Conservation (phyloP, 768 basidiomycete species). For the Suillus discolor region DNA sequence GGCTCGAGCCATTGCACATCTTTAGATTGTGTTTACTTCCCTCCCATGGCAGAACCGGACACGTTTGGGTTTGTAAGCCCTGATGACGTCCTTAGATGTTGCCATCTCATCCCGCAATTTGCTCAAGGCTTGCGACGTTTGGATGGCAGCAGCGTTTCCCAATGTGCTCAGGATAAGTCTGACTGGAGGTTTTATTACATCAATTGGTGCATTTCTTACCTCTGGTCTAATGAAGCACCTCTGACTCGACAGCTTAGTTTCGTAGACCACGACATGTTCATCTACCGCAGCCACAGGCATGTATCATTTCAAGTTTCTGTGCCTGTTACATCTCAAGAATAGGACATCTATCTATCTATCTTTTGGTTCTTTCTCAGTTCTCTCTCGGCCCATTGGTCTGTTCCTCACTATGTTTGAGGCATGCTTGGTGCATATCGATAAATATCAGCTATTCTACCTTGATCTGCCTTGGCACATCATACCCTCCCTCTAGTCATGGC, state of each 20-base stretch:
- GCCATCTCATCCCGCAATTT: constrained; percentile 15
- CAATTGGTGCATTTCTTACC: constrained; percentile 12
- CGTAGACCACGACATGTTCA: constrained; percentile 9
- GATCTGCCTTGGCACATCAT: constrained; percentile 3
- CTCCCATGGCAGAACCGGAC: background rate
- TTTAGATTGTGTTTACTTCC: background rate
- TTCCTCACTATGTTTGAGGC: background rate
- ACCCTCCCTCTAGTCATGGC: constrained; percentile 11
- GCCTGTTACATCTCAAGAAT: too few species aligned
- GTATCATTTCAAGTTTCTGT: background rate
- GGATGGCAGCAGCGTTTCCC: constrained; percentile 5
- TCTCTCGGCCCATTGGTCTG: background rate
- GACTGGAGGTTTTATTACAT: constrained; percentile 15
- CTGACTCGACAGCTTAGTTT: background rate
- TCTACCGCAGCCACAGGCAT: background rate
- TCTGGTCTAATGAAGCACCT: too few species aligned
- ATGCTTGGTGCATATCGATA: background rate
- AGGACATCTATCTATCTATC: background rate
- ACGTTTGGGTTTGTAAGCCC: constrained; percentile 15
- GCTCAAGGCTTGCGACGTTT: background rate
- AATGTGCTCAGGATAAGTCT: constrained; percentile 1
- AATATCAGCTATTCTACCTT: background rate
- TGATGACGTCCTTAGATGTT: constrained; percentile 7
- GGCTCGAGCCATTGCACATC: too few species aligned
- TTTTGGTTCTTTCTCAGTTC: background rate